Base-by-base conservation (phyloP, 2,329 filamentous ascomycete species). In the Colletotrichum falcatum region DNA sequence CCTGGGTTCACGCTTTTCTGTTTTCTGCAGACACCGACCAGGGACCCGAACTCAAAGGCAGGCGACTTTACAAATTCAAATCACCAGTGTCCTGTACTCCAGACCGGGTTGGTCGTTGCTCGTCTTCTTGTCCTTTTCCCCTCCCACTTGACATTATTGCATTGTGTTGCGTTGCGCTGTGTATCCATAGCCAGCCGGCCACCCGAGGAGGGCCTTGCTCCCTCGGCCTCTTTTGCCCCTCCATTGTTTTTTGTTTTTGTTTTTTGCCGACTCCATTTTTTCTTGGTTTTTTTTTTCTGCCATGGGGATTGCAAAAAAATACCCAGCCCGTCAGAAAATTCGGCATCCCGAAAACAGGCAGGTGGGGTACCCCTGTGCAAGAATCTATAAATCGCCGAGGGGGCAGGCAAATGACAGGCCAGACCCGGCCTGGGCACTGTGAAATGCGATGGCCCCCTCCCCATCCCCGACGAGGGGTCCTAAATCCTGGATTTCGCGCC, bases 331-430 rank as follows among this genome's bases (percentile, higher is more conserved):
- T 56, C 35, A 65, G 35, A 65, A 65, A 65, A 65, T 56, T 56
- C 51, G 48, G 54, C 39, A 71, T 69, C 60, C 60, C 33, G 54
- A 58, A 61, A 54, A 46, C 53, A 37, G 11, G 35, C 39, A 37
- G 62, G 62, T 70, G 65, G 69, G 69, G 69, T 33, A 39, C 60
- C 63, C 63, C 63, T 65, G 62, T 53, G 55, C 37, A 37, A 65
- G 54, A 55, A 64, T 55, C 65, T 70, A 64, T 70, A 71, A 71
- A 71, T 71, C 69, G 69, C 69, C 69, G 69, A 71, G 33, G 54
- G 53, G 51, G 28, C 35, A 61, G 37, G 62, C 61, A 58, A 37
- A 62, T 68, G 61, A 53, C 65, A 51, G 60, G 60, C 65, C 61
- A 39, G 54, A 61, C 51, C 30, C 53, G 53, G 65, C 60, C 33